phyloP scores from a whole-genome alignment of 345 rosid species.

The Noccaea bulbosa region DNA sequence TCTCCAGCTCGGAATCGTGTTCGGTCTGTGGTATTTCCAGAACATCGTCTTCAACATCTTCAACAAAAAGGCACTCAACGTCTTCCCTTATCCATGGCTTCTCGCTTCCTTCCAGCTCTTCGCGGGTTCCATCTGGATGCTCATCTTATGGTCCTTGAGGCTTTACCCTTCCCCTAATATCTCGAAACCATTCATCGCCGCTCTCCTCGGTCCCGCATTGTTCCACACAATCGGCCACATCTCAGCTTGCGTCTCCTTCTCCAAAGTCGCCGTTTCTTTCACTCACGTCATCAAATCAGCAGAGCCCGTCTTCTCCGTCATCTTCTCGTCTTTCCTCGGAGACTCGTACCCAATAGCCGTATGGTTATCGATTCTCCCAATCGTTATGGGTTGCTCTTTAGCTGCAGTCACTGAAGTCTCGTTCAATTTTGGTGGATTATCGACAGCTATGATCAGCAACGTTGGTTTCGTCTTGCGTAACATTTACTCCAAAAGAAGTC shows the following conservation, averaged over 20 bases:
- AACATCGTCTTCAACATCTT: constrained; percentile 93
- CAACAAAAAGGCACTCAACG: constrained; percentile 85
- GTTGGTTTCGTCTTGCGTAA: constrained; percentile 88
- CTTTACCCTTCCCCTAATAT: constrained; percentile 82
- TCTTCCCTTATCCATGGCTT: constrained; percentile 96
- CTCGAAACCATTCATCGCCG: constrained; percentile 78
- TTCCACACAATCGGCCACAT: constrained; percentile 97
- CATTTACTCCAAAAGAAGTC: constrained; percentile 81
- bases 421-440: constrained; percentile 77
- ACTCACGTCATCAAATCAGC: constrained; percentile 97
- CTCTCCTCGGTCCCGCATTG: constrained; percentile 94
- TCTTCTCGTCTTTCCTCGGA: constrained; percentile 88
- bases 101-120: constrained; percentile 94
- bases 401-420: constrained; percentile 97
- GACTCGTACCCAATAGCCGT: constrained; percentile 81
- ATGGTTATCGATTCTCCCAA: constrained; percentile 92
- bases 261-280: constrained; percentile 97
- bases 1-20: constrained; percentile 68
- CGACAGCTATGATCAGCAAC: constrained; percentile 95
- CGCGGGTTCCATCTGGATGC: constrained; percentile 95
- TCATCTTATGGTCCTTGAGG: constrained; percentile 74
- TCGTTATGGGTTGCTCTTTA: constrained; percentile 90
- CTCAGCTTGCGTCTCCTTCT: constrained; percentile 96
- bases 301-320: constrained; percentile 94
- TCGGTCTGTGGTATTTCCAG: constrained; percentile 93